A percentile compares a stretch with the other conserved stretches of the same genome.
Conservation (phyloP, 2,329 filamentous ascomycete species). For the Diaporthe capsici region DNA sequence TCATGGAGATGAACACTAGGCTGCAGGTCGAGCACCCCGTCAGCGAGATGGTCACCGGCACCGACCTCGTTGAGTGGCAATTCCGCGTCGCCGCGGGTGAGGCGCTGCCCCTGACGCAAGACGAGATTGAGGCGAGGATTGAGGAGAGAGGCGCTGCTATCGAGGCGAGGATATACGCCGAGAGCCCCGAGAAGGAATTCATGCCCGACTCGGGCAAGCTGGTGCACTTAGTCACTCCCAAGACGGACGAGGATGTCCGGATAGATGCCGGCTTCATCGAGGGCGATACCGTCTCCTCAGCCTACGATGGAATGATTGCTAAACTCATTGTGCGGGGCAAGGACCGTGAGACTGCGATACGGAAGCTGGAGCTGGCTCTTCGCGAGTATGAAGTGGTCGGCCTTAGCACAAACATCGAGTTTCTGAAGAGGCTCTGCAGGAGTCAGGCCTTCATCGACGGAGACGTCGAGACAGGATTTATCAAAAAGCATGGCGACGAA, state of each 20-base stretch:
- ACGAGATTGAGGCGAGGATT: conserved; percentile 81
- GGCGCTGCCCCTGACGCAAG: conserved; percentile 68
- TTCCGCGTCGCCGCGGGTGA: conserved; percentile 79
- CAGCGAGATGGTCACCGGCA: conserved; percentile 78
- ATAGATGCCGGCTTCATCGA: conserved; percentile 95
- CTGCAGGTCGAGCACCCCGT: conserved; percentile 98
- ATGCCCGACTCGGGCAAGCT: conserved; percentile 93
- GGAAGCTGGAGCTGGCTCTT: conserved; percentile 84
- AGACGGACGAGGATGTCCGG: conserved; percentile 78
- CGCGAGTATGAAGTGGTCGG: conserved; percentile 94
- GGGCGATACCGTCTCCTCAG: conserved; percentile 92
- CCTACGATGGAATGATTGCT: conserved; percentile 99
- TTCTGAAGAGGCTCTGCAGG: conserved; percentile 88
- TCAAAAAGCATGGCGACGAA: conserved; percentile 86
- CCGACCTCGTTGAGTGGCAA: conserved; percentile 94
- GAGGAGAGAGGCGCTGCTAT: conserved; percentile 85
- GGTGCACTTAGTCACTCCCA: conserved; percentile 84
- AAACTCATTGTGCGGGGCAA: conserved; percentile 93
- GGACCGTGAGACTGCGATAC: conserved; percentile 83
- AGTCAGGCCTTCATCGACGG: conserved; percentile 87
- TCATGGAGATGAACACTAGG: conserved; percentile 88
- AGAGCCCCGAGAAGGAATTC: conserved; percentile 92
- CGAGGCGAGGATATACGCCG: conserved; percentile 96
- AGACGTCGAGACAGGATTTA: conserved; percentile 96
- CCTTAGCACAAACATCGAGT: conserved; percentile 95